Conservation (phyloP, 163 green algal species). For the Scenedesmus sp. region DNA sequence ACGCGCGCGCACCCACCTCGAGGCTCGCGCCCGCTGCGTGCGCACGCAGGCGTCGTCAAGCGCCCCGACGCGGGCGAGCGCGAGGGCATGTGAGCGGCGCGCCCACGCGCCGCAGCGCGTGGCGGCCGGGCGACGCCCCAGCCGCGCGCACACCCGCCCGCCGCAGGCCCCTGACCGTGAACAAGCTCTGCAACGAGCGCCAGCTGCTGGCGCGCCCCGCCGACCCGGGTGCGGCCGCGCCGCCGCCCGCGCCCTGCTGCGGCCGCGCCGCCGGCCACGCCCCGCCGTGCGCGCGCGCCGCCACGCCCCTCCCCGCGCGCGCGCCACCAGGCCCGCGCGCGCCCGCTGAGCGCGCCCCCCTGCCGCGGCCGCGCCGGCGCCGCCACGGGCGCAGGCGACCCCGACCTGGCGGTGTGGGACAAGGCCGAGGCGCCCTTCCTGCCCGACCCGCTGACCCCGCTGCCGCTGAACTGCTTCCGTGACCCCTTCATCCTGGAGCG, state of each 20-base stretch:
- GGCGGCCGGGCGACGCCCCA: no score
- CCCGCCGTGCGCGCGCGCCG: no score
- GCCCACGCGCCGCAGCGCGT: no score
- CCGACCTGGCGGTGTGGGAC: constrained; percentile 65
- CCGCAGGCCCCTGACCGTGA: constrained; percentile 59
- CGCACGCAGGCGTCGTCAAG: constrained; percentile 45
- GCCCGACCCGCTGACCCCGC: constrained; percentile 56
- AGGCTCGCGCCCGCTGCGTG: no score
- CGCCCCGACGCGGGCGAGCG: constrained; percentile 51
- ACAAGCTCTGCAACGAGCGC: constrained; percentile 75
- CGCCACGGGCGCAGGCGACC: constrained; percentile 60
- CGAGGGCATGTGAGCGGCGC: no score
- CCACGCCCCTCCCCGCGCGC: no score
- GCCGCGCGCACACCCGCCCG: no score
- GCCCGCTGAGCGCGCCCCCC: no score
- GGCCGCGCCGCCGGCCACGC: background rate
- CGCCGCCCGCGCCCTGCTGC: constrained; percentile 25
- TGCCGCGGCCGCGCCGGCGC: no score
- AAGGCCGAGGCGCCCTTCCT: constrained; percentile 74
- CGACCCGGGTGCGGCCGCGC: constrained; percentile 54
- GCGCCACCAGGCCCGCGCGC: no score
- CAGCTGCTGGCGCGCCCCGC: constrained; percentile 68
- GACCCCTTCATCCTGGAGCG: constrained; percentile 68
- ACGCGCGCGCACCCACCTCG: no score
- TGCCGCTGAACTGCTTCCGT: constrained; percentile 73